phyloP scores from a whole-genome alignment of 2,329 filamentous ascomycete genomes.

The Epicoccum sorghinum region DNA sequence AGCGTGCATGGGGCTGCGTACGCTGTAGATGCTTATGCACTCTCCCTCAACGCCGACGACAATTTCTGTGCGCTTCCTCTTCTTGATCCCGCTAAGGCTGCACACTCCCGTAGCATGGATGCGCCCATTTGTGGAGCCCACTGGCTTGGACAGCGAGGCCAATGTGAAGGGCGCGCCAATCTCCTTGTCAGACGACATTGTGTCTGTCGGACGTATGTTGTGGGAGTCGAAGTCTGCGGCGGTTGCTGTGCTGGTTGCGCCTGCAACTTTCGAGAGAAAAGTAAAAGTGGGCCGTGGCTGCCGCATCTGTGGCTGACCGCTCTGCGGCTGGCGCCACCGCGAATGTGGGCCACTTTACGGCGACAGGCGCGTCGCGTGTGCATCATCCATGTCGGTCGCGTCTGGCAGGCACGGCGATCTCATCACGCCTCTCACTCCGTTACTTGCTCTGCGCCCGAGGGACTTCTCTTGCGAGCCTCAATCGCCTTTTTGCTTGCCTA shows the following conservation, averaged over 20 bases:
- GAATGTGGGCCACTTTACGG: conserved; percentile 8
- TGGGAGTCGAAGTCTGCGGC: conserved; percentile 28
- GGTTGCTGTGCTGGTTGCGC: conserved; percentile 17
- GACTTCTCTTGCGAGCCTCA: not conserved
- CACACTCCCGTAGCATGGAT: conserved; percentile 56
- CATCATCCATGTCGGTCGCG: conserved; percentile 8
- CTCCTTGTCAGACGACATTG: conserved; percentile 45
- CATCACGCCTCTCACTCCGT: conserved; percentile 7
- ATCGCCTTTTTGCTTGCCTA: not conserved
- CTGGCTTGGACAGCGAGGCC: conserved; percentile 52
- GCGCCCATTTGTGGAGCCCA: conserved; percentile 48
- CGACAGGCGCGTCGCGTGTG: conserved; percentile 21
- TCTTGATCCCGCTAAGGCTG: conserved; percentile 61
- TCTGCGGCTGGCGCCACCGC: too few relatives aligned
- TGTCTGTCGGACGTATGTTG: conserved; percentile 33
- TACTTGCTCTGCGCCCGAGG: not conserved
- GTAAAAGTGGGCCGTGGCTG: conserved; percentile 8
- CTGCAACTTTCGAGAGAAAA: conserved; percentile 18
- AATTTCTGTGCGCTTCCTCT: conserved; percentile 67
- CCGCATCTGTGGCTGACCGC: not conserved
- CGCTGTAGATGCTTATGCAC: conserved; percentile 67
- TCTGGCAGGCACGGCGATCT: not conserved
- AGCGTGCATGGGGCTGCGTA: conserved; percentile 41
- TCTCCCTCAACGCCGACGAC: conserved; percentile 66
- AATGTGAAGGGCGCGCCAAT: conserved; percentile 50